A percentile compares a stretch with the other conserved stretches of the same genome.
These are phyloP conservation scores for Ilex paraguariensis DNA, from an alignment of 305 asterid species.

Conservation along the genomic window DNA sequence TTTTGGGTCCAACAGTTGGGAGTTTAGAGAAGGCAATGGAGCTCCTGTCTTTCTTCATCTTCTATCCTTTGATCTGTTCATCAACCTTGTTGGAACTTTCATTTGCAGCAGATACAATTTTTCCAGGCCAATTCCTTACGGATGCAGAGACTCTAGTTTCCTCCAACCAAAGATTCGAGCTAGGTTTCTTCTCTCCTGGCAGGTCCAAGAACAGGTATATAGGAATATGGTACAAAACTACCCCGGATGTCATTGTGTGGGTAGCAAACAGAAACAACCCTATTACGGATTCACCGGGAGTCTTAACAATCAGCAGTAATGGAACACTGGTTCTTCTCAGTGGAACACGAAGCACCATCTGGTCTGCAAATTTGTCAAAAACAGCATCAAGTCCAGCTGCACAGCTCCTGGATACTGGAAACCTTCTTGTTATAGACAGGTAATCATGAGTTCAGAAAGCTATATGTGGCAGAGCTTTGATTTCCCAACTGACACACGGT, in stretches of 20 bases:
- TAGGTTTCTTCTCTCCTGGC: no score
- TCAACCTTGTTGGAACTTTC: neutral
- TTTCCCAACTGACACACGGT: slow-evolving; percentile 24
- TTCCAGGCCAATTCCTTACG: slow-evolving; percentile 8
- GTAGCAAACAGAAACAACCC: slow-evolving; percentile 20
- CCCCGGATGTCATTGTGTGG: slow-evolving; percentile 11
- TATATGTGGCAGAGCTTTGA: slow-evolving; percentile 35
- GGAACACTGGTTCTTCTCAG: slow-evolving; percentile 13
- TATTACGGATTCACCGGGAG: slow-evolving; percentile 1
- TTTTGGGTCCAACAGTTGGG: no score
- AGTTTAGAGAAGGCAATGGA: neutral
- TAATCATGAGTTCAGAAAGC: neutral
- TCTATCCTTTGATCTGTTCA: neutral
- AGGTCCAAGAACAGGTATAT: no score
- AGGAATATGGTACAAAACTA: no score
- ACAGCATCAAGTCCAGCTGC: slow-evolving; percentile 10
- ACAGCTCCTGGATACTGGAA: slow-evolving; percentile 24
- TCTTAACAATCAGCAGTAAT: slow-evolving; percentile 2
- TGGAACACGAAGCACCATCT: slow-evolving; percentile 5
- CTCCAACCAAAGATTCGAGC: slow-evolving; percentile 8
- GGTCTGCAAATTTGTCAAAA: slow-evolving; percentile 6
- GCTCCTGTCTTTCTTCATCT: neutral
- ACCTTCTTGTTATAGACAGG: slow-evolving; percentile 21
- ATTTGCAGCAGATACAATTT: neutral
- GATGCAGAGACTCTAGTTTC: slow-evolving; percentile 13